Percentiles rank a stretch among this genome's conserved stretches.
These are phyloP conservation scores for Antrodiella citrinella DNA, from an alignment of 768 basidiomycete species.

Conservation along the genomic window DNA sequence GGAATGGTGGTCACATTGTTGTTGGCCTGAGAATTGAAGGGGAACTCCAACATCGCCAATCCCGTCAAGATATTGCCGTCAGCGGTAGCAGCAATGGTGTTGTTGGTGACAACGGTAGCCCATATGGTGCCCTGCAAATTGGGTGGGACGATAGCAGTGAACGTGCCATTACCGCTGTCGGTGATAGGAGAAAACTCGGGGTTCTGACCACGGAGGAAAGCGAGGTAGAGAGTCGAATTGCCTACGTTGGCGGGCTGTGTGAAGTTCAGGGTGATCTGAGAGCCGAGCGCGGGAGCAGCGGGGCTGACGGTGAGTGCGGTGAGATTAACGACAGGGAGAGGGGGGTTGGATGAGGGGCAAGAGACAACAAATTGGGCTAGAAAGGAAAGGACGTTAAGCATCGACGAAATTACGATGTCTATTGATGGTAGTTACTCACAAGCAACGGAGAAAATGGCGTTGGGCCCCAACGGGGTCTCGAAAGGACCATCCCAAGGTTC, in stretches of 20 bases:
- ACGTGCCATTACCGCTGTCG: neutral
- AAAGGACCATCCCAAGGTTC: conserved; percentile 41
- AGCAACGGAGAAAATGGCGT: conserved; percentile 41
- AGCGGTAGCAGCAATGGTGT: conserved; percentile 3
- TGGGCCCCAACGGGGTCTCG: conserved; percentile 25
- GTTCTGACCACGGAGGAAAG: conserved; percentile 8
- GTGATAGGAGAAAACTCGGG: conserved; percentile 5
- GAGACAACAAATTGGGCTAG: conserved; percentile 35
- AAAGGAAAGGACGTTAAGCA: conserved; percentile 24
- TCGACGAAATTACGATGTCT: neutral
- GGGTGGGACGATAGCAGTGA: conserved; percentile 5
- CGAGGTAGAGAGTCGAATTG: conserved; percentile 7
- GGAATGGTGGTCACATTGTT: neutral
- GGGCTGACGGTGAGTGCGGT: conserved; percentile 28
- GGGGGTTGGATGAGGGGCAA: conserved; percentile 41
- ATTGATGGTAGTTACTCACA: conserved; percentile 7
- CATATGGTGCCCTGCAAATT: conserved; percentile 11
- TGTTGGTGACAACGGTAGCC: conserved; percentile 9
- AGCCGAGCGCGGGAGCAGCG: conserved; percentile 24
- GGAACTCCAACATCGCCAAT: conserved; percentile 13
- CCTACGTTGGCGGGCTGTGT: conserved; percentile 11
- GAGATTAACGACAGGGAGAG: conserved; percentile 42
- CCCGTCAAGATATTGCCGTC: conserved; percentile 7
- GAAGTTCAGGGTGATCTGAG: conserved; percentile 21
- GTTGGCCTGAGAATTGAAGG: neutral